Evolutionary conservation across 345 rosid species (phyloP), one percentile per base, ranked within the genome.

Genomic region (Isatis tinctoria): DNA sequence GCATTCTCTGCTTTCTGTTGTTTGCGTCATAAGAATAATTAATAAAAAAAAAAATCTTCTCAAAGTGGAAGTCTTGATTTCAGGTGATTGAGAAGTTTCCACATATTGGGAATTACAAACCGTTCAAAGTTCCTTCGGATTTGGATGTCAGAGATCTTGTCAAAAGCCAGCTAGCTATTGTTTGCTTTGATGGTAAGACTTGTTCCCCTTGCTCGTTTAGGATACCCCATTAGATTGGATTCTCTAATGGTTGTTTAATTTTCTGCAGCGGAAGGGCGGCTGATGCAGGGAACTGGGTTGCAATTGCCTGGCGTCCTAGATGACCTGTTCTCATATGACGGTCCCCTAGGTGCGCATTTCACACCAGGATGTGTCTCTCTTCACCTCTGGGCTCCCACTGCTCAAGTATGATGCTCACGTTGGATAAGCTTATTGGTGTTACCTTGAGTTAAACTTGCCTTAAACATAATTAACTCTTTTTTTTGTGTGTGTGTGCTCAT

Each of bases 301-400:
- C 97, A 94, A 77, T 82, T 90, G 57, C 93, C 92, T 76, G 96
- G 97, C 17, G 80, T 91, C 64, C 74, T 94, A 69, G 97, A 91
- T 77, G 97, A 88, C 58, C 77, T 91, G 70, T 94, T 88, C 79
- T 81, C 92, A 57, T 91, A 88, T 74, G 84, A 86, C 65, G 98
- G 98, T 70, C 95, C 91, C n/a, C 86, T 94, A 22, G 97, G 98
- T 75, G 95, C 88, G 53, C 69, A 82, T 73, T 91, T 81, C 79
- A 83, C 84, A 43, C 67, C 69, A 58, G 83, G 86, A 77, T 78
- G 73, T 48, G 83, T 90, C 30, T 84, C 85, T 27, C 87, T 94
- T 60, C 72, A 86, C 83, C 93, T 87, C 9, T 91, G 97, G 97
- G 96, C 97, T 47, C 97, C 96, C 9, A 91, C 97, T 72, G 92